Conservation (phyloP, 306 rosid genomes). For the Vigna nakashimae region DNA sequence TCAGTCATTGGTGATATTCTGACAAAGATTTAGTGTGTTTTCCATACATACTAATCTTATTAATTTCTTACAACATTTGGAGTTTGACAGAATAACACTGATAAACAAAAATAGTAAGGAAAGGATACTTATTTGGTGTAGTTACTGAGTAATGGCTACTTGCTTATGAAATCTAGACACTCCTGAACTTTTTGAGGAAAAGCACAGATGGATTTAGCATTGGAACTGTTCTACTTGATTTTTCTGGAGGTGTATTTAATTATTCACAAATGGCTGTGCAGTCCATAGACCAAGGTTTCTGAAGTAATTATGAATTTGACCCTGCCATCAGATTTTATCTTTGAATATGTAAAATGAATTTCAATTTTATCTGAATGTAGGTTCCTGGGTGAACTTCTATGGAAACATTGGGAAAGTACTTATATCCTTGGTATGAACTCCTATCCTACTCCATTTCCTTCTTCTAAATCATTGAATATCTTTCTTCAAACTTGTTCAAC, state of each 20-base stretch:
- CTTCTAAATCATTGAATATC: neutral
- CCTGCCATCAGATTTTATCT: constrained; percentile 9
- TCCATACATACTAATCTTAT: neutral
- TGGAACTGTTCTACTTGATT: constrained; percentile 71
- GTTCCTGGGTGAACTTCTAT: constrained; percentile 82
- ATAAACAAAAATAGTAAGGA: neutral
- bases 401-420: constrained; percentile 85
- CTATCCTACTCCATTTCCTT: neutral
- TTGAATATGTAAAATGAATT: constrained; percentile 7
- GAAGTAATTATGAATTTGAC: constrained; percentile 1
- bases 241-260: constrained; percentile 73
- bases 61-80: neutral
- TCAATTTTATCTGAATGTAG: constrained; percentile 49
- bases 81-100: neutral
- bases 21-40: neutral
- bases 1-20: neutral
- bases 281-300: constrained; percentile 85
- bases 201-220: constrained; percentile 90
- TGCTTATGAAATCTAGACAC: constrained; percentile 51
- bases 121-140: neutral
- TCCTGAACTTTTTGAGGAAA: constrained; percentile 80
- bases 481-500: neutral
- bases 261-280: constrained; percentile 78
- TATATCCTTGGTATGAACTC: constrained; percentile 69
- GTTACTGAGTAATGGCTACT: neutral